Evolutionary conservation across 352 stramenopile species (phyloP).

Genomic region (Globisporangium polare): DNA sequence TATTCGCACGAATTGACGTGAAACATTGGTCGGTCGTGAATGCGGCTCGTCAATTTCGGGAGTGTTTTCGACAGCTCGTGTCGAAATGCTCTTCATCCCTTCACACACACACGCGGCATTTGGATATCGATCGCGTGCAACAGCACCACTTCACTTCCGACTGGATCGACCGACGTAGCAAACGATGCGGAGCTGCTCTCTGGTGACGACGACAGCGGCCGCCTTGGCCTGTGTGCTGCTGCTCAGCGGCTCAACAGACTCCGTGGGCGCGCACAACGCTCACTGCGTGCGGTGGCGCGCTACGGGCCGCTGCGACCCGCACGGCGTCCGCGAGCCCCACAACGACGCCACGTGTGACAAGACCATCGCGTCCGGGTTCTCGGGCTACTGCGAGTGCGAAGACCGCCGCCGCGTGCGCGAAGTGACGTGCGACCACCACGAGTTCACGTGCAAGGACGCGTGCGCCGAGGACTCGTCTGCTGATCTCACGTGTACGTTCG

Average conservation of each 20-base stretch:
- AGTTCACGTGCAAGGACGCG: constrained; percentile 70
- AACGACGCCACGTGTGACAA: constrained; percentile 57
- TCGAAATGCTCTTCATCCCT: too few species aligned
- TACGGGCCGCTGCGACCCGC: constrained; percentile 62
- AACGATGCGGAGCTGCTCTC: constrained; percentile 2
- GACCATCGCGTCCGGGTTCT: constrained; percentile 42
- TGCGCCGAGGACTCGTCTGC: constrained; percentile 65
- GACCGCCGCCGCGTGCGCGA: constrained; percentile 71
- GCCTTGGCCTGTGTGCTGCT: constrained; percentile 1
- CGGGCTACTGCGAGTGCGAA: constrained; percentile 81
- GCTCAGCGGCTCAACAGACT: not conserved
- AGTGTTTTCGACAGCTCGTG: too few species aligned
- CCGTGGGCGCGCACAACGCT: not conserved
- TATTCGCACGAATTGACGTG: too few species aligned
- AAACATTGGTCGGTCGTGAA: too few species aligned
- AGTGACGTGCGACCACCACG: constrained; percentile 71
- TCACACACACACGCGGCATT: constrained; percentile 14
- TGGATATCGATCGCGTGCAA: not conserved
- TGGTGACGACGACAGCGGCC: not conserved
- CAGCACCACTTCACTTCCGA: not conserved
- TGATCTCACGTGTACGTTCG: constrained; percentile 61
- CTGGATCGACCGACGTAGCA: not conserved
- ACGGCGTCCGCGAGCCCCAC: constrained; percentile 56
- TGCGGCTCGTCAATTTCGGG: too few species aligned
- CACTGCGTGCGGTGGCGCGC: constrained; percentile 74